Conservation (phyloP, 345 rosid species). For the Gossypium anomalum region DNA sequence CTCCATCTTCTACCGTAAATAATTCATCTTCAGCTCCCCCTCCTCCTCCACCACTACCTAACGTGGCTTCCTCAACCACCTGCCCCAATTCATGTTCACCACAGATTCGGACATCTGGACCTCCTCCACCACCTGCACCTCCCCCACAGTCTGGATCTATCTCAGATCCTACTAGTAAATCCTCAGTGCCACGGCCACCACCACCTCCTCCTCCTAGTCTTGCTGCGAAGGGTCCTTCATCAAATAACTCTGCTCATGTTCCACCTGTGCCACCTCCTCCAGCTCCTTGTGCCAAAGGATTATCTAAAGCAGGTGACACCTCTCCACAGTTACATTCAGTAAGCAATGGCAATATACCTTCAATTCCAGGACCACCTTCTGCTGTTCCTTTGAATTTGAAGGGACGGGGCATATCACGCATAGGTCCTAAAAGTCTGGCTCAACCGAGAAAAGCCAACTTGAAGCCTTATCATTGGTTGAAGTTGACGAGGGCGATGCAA, state of each 20-base stretch:
- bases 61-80: conserved; percentile 19
- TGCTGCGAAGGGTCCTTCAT: conserved; percentile 18
- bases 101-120: conserved; percentile 17
- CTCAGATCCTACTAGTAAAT: conserved; percentile 16
- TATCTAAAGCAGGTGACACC: conserved; percentile 19
- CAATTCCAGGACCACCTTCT: conserved; percentile 62
- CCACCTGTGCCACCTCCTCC: conserved; percentile 67
- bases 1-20: conserved; percentile 3
- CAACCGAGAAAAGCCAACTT: conserved; percentile 61
- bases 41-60: conserved; percentile 28
- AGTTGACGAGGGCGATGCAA: conserved; percentile 78
- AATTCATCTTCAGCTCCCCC: conserved; percentile 15
- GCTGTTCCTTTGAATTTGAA: conserved; percentile 35
- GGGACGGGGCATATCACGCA: conserved; percentile 46
- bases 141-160: conserved; percentile 26
- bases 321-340: conserved; percentile 30
- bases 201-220: conserved; percentile 31
- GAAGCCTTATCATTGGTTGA: conserved; percentile 87
- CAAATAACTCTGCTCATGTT: conserved; percentile 19
- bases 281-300: conserved; percentile 37
- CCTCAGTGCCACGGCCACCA: conserved; percentile 31
- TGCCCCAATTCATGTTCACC: conserved; percentile 27
- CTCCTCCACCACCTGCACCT: conserved; percentile 54
- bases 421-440: conserved; percentile 37
- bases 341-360: conserved; percentile 49